Base-by-base conservation (phyloP, 2,329 filamentous ascomycete species). In the Talaromyces sp. region DNA sequence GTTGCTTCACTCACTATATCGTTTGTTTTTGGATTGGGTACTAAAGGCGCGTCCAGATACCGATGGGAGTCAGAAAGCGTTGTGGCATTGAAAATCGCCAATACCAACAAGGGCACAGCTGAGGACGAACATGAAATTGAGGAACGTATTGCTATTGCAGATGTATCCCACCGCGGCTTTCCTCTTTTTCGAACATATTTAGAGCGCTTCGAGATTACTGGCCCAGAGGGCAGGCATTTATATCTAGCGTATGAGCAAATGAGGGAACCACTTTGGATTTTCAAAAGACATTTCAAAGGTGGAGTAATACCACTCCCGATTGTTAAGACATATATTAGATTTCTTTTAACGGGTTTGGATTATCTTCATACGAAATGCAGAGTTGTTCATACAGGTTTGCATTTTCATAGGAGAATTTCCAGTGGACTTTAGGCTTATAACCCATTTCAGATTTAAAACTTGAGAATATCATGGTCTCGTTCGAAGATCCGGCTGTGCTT, bases 191-290 rank as follows among this genome's bases (percentile, higher is more conserved):
- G 59, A 33, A 65, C 41, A 47, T 60, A 50, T 16, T 9, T 65
- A 24, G 52, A 65, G 41, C 54, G 39, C 9, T 67, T 67, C 59
- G 54, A 65, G 52, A 14, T 63, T 16, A 41, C 57, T n/a, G 56
- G 63, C 8, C 63, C 48, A 13, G 35, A 58, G 39, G 60, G 63
- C 33, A 56, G n/a, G 2, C 75, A 79, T 68, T 68, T 63, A 56
- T 79, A 76, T 50, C 72, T 80, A 5, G 72, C 78, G 16, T 77
- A 78, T 71, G 73, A 72, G 3, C 80, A 79, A 10, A 71, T 83
- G 27, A 79, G 76, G 71, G 79, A 82, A 60, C 83, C 75, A 70
- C 68, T 80, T 0, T 65, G 72, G 58, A 67, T 71, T 3, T 80
- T 82, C 56, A 67, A 83, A 13, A 68, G 67, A 45, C 78, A 79